Evolutionary conservation across 176 grass and related monocot genomes (phyloP).

Genomic region (Lolium rigidum): DNA sequence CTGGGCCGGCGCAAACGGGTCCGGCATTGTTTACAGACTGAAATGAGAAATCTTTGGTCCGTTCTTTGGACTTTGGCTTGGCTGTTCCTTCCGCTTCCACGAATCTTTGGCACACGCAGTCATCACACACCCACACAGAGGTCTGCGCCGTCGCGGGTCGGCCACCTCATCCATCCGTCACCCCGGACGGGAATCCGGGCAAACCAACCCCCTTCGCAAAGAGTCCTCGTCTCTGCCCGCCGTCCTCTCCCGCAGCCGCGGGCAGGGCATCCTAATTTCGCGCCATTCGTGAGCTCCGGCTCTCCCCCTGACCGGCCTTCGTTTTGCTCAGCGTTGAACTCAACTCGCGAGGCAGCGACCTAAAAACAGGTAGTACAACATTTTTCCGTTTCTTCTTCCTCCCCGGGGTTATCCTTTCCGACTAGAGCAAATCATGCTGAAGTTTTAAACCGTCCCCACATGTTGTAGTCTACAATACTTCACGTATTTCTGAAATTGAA

Average conservation of each 20-base stretch:
- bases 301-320: background rate
- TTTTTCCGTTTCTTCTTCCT: background rate
- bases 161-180: slow-evolving; percentile 38
- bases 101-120: background rate
- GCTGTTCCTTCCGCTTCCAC: background rate
- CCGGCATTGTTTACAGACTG: no score
- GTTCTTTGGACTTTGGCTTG: no score
- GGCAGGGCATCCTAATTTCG: background rate
- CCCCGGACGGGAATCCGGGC: background rate
- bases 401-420: background rate
- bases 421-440: background rate
- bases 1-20: no score
- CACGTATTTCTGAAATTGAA: background rate
- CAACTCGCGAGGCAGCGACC: background rate
- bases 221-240: no score
- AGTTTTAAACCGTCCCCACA: background rate
- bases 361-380: slow-evolving; percentile 29
- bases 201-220: background rate
- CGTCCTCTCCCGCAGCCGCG: background rate
- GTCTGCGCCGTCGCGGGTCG: slow-evolving; percentile 23
- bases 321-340: background rate
- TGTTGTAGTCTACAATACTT: background rate
- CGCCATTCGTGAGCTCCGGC: background rate
- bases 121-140: background rate
- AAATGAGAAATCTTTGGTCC: no score